Evolutionary conservation across 805 yeast genomes (phyloP).

Genomic region (Myxozyma neotropica): DNA sequence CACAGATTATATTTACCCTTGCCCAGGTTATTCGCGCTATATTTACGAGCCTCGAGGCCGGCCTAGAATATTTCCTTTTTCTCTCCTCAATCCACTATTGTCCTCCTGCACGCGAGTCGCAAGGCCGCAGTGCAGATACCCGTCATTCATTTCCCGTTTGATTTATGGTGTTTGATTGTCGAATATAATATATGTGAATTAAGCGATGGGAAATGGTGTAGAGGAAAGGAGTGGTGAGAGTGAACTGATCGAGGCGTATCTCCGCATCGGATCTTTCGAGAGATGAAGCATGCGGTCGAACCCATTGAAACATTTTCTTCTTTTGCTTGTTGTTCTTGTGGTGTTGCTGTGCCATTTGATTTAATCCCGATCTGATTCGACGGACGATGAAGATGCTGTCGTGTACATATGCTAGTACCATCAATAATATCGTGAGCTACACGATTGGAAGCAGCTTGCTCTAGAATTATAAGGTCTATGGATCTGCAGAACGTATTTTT

Average conservation of each 20-base stretch:
- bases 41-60: neutral
- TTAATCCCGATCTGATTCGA: no score
- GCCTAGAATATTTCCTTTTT: neutral
- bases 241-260: constrained; percentile 22
- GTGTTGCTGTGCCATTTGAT: no score
- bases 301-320: constrained; percentile 16
- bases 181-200: neutral
- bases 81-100: neutral
- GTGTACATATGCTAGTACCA: no score
- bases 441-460: no score
- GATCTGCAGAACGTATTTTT: no score
- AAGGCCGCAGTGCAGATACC: neutral
- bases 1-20: neutral
- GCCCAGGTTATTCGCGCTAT: neutral
- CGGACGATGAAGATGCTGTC: no score
- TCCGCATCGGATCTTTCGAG: constrained; percentile 23
- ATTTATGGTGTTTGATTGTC: neutral
- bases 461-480: no score
- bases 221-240: constrained; percentile 2
- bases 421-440: no score
- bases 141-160: neutral
- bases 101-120: neutral
- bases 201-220: neutral
- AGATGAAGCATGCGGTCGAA: constrained; percentile 29
- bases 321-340: no score